These are phyloP conservation scores for Botrytis sinoallii DNA, from an alignment of 2,329 filamentous ascomycete genomes.

Conservation along the genomic window DNA sequence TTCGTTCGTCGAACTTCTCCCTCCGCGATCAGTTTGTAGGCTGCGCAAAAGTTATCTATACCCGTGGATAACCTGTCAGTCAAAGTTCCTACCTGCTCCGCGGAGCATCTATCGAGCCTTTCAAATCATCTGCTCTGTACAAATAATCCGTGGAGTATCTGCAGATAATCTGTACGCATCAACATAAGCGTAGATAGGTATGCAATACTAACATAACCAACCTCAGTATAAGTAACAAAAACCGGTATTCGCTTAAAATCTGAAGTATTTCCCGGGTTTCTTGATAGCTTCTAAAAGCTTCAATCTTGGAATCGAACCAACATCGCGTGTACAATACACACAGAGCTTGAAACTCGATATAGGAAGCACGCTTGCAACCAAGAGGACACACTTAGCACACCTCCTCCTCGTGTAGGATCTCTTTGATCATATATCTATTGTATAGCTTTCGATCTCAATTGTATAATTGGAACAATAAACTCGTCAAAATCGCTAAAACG, in stretches of 20 bases:
- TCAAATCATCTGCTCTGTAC: too few relatives aligned
- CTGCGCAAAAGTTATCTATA: not conserved
- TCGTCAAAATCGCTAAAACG: not conserved
- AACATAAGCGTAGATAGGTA: not conserved
- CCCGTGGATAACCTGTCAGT: not conserved
- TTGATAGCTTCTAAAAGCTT: fast-evolving
- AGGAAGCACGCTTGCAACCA: fast-evolving
- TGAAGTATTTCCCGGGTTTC: fast-evolving
- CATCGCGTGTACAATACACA: not conserved
- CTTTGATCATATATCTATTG: not conserved
- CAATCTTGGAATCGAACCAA: fast-evolving
- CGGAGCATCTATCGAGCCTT: too few relatives aligned
- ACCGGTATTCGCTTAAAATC: not conserved
- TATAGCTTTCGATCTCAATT: not conserved
- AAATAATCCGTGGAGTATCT: fast-evolving
- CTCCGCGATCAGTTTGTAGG: not conserved
- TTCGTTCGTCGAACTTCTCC: not conserved
- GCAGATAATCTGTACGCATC: not conserved
- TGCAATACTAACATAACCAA: fast-evolving
- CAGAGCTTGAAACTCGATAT: not conserved
- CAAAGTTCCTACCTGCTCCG: not conserved
- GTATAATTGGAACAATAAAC: fast-evolving
- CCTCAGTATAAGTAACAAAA: not conserved
- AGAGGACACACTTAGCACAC: not conserved
- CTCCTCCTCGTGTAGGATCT: not conserved